Conservation (phyloP, 345 rosid genomes). For the Erucastrum elatum region DNA sequence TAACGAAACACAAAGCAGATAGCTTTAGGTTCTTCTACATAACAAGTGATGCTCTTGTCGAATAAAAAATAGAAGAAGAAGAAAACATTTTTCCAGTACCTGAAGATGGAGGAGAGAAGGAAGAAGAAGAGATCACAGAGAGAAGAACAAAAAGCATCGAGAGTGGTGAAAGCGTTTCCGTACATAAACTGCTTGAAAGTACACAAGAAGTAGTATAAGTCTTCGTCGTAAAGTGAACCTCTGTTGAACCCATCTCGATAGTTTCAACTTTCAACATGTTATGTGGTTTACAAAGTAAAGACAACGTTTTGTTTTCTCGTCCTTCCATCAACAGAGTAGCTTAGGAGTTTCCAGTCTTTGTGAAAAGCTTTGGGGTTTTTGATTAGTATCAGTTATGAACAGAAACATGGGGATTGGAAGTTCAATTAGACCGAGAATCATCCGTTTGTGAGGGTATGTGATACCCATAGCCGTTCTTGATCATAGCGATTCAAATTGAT, state of each 20-base stretch:
- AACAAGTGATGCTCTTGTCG: constrained; percentile 44
- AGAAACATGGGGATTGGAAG: too few species aligned
- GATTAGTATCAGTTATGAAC: too few species aligned
- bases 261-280: constrained; percentile 32
- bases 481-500: too few species aligned
- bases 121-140: constrained; percentile 48
- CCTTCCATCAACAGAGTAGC: neutral
- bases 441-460: too few species aligned
- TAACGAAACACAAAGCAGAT: constrained; percentile 48
- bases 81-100: constrained; percentile 40
- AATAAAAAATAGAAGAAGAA: constrained; percentile 33
- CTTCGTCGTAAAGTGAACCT: constrained; percentile 28
- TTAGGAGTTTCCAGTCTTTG: too few species aligned
- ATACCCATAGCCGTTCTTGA: too few species aligned
- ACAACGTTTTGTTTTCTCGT: neutral
- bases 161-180: constrained; percentile 41
- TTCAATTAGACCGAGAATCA: too few species aligned
- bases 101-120: constrained; percentile 45
- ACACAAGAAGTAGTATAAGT: constrained; percentile 34
- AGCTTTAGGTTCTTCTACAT: constrained; percentile 53
- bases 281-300: constrained; percentile 22
- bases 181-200: constrained; percentile 38
- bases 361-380: too few species aligned
- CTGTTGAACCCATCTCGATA: constrained; percentile 41
- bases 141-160: constrained; percentile 49